Percentiles rank a stretch among this genome's conserved stretches.
These are phyloP conservation scores for Pilaira anomala DNA, from an alignment of 192 early-diverging fungal species.

Conservation along the genomic window DNA sequence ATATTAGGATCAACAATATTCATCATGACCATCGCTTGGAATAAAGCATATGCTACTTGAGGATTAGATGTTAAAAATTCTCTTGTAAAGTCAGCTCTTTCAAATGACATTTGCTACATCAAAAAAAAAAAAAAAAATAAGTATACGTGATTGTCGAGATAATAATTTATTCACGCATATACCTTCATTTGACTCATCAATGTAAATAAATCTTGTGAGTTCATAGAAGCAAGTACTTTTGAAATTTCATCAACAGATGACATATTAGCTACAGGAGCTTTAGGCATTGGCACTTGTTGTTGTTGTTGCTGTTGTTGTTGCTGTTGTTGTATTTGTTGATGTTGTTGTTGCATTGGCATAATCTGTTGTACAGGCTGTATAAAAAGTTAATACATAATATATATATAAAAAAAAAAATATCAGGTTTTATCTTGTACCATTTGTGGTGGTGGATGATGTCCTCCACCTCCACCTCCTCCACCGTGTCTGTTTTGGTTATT, in stretches of 20 bases:
- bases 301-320: conserved; percentile 20
- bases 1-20: conserved; percentile 70
- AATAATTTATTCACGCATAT: not conserved
- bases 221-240: conserved; percentile 53
- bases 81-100: conserved; percentile 62
- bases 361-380: not conserved
- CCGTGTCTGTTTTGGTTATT: conserved; percentile 16
- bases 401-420: not conserved
- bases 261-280: not conserved
- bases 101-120: conserved; percentile 50
- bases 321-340: conserved; percentile 5
- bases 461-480: not conserved
- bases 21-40: conserved; percentile 78
- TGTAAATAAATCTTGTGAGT: conserved; percentile 57
- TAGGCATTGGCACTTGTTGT: conserved; percentile 1
- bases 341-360: not conserved
- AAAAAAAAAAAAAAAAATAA: not conserved
- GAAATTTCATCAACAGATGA: conserved; percentile 48
- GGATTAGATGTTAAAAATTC: conserved; percentile 73
- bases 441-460: conserved; percentile 13
- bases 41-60: conserved; percentile 78
- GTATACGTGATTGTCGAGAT: not conserved
- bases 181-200: conserved; percentile 70
- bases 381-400: not conserved
- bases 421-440: not conserved